Evolutionary conservation across 306 rosid species (phyloP), one percentile per base, ranked within the genome.

Genomic region (Glycyrrhiza uralensis): DNA sequence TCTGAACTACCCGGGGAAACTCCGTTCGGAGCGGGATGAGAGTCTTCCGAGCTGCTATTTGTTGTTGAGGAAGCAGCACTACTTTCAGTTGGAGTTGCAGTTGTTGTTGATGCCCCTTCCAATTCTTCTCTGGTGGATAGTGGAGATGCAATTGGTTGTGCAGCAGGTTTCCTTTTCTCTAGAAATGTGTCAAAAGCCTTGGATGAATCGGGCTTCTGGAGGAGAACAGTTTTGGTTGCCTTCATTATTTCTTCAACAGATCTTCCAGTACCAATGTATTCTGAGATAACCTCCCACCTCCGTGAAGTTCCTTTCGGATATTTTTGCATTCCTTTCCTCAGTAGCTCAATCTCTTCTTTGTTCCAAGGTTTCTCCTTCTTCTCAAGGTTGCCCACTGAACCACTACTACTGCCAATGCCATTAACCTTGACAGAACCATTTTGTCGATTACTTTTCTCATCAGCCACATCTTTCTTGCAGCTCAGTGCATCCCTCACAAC

Each of bases 211-310:
- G 99, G 99, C 84, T 95, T 95, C 80, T 95, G 97, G 11, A 95
- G 92, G 72, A 95, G 99, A 60, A 89, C 92, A 0, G 95, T 88
- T 80, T 95, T 95, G 32, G 97, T 89, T 59, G 99, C 99, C 89
- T 89, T 91, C 78, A 95, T 69, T 62, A 95, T 95, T 84, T 95
- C 99, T 76, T 95, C 99, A 29, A 95, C 99, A 13, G 97, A 85
- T 82, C 99, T 92, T 57, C 86, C 89, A 0, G 97, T 92, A 20
- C 97, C 96, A 72, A 95, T 88, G 84, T 91, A 95, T 9, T 91
- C 99, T 15, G 99, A 92, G 79, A 95, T 83, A 75, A 95, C 99
- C 77, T 89, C 97, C 99, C 99, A 95, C 73, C 99, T 88, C 54
- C 96, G 81, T 10, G 96, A 92, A 26, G 96, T 92, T 82, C 99